phyloP scores from a whole-genome alignment of 106 monocot genomes.

The Platanthera guangdongensis region DNA sequence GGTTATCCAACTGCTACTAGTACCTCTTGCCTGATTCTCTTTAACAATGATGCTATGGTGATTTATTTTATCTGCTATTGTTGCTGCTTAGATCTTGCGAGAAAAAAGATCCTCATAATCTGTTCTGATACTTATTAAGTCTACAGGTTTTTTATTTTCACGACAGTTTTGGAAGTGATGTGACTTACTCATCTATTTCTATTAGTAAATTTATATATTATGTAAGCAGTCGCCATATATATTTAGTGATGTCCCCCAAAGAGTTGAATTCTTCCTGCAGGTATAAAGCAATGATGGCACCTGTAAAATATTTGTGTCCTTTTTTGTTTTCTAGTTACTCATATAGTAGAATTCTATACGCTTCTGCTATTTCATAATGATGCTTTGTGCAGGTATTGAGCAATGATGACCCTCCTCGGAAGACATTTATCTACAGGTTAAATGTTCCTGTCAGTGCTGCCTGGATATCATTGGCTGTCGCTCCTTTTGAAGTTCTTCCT shows the following conservation, averaged over 20 bases:
- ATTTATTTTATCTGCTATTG: background rate
- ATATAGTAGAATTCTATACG: background rate
- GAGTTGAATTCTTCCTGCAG: too few relatives aligned
- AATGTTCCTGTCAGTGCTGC: constrained; percentile 64
- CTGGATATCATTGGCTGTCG: constrained; percentile 90
- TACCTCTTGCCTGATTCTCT: too few relatives aligned
- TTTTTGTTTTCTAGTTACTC: background rate
- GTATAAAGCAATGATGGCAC: too few relatives aligned
- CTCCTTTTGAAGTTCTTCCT: constrained; percentile 80
- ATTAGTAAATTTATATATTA: background rate
- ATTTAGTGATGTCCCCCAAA: too few relatives aligned
- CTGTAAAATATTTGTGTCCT: too few relatives aligned
- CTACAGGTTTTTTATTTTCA: background rate
- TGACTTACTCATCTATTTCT: background rate
- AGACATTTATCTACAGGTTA: constrained; percentile 82
- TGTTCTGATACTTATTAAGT: background rate
- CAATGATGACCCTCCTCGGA: constrained; percentile 71
- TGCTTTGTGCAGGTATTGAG: constrained; percentile 59
- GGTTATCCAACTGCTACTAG: too few relatives aligned
- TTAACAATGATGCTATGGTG: background rate
- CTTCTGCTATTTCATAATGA: background rate
- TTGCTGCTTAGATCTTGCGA: background rate
- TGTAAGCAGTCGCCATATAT: background rate
- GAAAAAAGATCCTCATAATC: background rate
- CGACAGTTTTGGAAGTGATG: background rate